Evolutionary conservation across 495 filamentous ascomycete species (phyloP).

Genomic region (Apodospora peruviana): DNA sequence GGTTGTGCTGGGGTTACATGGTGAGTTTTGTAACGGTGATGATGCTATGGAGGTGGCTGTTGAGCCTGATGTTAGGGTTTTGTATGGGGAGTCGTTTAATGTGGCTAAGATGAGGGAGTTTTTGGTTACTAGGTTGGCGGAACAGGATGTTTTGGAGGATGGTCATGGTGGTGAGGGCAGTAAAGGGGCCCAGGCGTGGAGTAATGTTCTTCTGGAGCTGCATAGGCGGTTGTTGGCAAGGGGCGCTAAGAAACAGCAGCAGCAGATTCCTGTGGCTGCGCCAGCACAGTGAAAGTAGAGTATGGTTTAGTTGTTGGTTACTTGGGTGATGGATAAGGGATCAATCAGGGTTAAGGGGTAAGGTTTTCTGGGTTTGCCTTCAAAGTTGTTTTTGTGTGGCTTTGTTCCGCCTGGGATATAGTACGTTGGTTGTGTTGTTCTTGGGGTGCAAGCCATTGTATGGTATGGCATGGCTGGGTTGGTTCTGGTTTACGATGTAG

Average conservation of each 20-base stretch:
- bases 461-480: no score
- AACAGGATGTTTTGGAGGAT: conserved; percentile 16
- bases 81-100: conserved; percentile 65
- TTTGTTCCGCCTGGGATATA: no score
- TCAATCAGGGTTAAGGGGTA: no score
- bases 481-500: no score
- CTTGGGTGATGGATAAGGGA: no score
- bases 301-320: no score
- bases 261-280: no score
- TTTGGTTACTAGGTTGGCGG: conserved; percentile 42
- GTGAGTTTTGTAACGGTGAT: conserved; percentile 3
- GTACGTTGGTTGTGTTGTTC: no score
- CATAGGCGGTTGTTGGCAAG: conserved; percentile 48
- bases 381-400: no score
- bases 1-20: conserved; percentile 38
- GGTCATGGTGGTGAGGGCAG: conserved; percentile 20
- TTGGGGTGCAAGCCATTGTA: no score
- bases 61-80: conserved; percentile 43
- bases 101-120: conserved; percentile 59
- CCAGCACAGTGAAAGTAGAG: no score
- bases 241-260: conserved; percentile 33
- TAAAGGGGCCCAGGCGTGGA: conserved; percentile 44
- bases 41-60: conserved; percentile 42
- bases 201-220: conserved; percentile 50
- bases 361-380: no score